phyloP scores from a whole-genome alignment of 2,329 filamentous ascomycete species.

The Pyrenophora seminiperda region DNA sequence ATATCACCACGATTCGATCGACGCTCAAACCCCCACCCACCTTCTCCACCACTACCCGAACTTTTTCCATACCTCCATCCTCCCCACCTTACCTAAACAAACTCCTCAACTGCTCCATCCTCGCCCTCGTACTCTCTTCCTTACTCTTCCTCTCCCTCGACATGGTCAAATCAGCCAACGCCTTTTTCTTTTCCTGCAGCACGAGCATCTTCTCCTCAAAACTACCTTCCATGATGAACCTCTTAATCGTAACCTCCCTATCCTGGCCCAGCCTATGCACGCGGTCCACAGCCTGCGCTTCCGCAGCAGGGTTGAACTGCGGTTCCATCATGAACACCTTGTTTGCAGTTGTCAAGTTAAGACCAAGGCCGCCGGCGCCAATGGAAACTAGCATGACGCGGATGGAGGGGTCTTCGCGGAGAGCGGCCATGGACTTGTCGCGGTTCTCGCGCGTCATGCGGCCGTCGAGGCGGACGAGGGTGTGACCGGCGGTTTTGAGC shows the following conservation, averaged over 20 bases:
- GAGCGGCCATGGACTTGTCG: conserved; percentile 74
- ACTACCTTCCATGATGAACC: conserved; percentile 87
- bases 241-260: conserved; percentile 81
- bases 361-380: conserved; percentile 85
- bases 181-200: conserved; percentile 90
- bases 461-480: conserved; percentile 82
- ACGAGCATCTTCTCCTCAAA: conserved; percentile 94
- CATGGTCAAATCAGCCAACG: conserved; percentile 78
- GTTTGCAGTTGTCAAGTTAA: conserved; percentile 86
- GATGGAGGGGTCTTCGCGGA: conserved; percentile 72
- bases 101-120: conserved; percentile 64
- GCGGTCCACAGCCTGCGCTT: conserved; percentile 92
- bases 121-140: conserved; percentile 67
- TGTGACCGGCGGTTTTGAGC: conserved; percentile 68
- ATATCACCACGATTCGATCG: too few species aligned
- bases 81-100: conserved; percentile 58
- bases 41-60: too few species aligned
- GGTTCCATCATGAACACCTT: conserved; percentile 97
- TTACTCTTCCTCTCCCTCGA: conserved; percentile 59
- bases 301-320: conserved; percentile 93
- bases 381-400: conserved; percentile 90
- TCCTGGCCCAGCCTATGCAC: conserved; percentile 72
- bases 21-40: too few species aligned
- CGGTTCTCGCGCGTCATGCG: conserved; percentile 80
- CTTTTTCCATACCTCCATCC: too few species aligned